Conservation (phyloP, 805 yeast genomes). For the Metschnikowia corniflorae region DNA sequence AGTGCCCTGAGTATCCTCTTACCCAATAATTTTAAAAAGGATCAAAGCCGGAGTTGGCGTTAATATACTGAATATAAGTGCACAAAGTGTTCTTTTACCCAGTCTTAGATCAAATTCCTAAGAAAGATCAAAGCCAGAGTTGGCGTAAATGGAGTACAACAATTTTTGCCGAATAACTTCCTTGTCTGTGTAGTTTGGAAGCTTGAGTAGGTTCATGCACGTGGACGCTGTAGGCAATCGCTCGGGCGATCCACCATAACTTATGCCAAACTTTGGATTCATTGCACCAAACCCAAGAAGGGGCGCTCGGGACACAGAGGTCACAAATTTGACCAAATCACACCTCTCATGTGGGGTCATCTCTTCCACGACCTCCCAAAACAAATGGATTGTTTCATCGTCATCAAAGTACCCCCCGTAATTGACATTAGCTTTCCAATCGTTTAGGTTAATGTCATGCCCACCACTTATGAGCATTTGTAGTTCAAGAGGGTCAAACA, state of each 20-base stretch:
- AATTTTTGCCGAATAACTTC: constrained; percentile 53
- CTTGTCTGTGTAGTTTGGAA: constrained; percentile 69
- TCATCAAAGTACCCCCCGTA: constrained; percentile 49
- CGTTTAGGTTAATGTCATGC: constrained; percentile 64
- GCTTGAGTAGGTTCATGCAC: constrained; percentile 80
- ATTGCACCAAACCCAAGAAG: constrained; percentile 67
- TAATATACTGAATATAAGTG: no score
- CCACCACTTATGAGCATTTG: constrained; percentile 76
- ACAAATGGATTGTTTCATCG: constrained; percentile 57
- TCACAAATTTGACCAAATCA: constrained; percentile 78
- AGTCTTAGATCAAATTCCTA: no score
- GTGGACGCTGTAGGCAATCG: constrained; percentile 91
- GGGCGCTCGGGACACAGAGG: constrained; percentile 91
- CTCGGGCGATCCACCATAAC: constrained; percentile 55
- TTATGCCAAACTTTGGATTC: constrained; percentile 75
- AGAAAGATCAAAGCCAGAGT: constrained; percentile 79
- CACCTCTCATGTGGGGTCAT: constrained; percentile 60
- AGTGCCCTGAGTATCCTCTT: no score
- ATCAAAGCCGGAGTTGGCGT: constrained; percentile 84
- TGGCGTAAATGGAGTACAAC: constrained; percentile 73
- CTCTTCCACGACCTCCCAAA: constrained; percentile 77
- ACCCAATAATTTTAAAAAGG: constrained; percentile 38
- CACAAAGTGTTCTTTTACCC: no score
- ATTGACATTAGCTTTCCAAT: constrained; percentile 58
- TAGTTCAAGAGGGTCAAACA: constrained; percentile 82